Base-by-base conservation (phyloP, 495 filamentous ascomycete species). In the Copromyces sp. region DNA sequence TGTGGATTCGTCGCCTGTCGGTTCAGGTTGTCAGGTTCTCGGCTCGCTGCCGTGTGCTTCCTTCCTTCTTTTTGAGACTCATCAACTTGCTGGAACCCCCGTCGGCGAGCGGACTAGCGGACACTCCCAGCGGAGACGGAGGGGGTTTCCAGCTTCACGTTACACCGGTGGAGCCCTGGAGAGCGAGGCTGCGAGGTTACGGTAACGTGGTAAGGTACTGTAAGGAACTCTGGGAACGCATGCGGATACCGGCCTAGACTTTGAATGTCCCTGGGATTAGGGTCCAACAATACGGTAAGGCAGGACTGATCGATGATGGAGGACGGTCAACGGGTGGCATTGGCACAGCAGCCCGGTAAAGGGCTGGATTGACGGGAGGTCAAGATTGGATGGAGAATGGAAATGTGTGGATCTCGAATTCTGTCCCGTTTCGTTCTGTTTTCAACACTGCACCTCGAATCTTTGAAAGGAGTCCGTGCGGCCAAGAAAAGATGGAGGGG, bases 341-440 rank as follows among this genome's bases (percentile, higher is more conserved):
- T 42, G 40, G 40, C 40, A 42, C 69, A 69, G 35, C 41, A 37
- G 47, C 69, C 68, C 71, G 69, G 73, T 20, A 65, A 71, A 37
- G 69, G 69, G 71, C 72, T 78, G 77, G 77, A 75, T 78, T 70
- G 72, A 73, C 69, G 45, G 68, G 68, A 68, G 73, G 69, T 77
- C 71, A 79, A 78, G 79, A 79, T 79, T 79, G 79, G 78, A 79
- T 72, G 73, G 71, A 72, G 16, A 39, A 72, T 68, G 29, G 53
- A 65, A 61, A 41, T 61, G 39, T 35, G 73, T 77, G 79, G 77
- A 77, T 78, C 79, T 81, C 76, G 76, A 81, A 81, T 75, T 77
- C 24, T 72, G 24, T 35, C 53, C 53, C 53, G 24, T 61, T 61
- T 40, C 8, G 39, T 40, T 61, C 53, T 29, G 47, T 61, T 61